Evolutionary conservation across 139 green algal genomes (phyloP), one percentile per base, ranked within the genome.

Genomic region (Micractinium sp.): DNA sequence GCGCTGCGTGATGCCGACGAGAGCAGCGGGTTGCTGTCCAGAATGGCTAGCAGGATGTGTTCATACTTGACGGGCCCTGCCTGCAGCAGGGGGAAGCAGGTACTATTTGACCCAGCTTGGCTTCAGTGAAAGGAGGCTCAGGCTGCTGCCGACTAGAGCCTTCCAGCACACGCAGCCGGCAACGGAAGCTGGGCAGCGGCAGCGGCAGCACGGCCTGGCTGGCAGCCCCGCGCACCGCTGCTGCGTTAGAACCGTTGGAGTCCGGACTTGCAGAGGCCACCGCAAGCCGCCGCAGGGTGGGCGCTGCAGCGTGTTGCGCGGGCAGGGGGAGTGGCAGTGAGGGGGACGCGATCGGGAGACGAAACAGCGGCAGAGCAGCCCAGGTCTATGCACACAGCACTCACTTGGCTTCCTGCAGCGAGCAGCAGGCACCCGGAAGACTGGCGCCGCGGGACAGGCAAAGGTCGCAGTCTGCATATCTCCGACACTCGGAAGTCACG

Each of bases 11-110:
- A 89, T 20, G 87, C 71, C 25, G 36, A 85, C 33, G n/a, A 82
- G 14, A 92, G 53, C 15, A 69, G 47, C 0, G 81, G 81, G 71
- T 92, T 91, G 47, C 33, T 63, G 81, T 91, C 90, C 27, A 90
- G 41, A 29, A 93, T 85, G 35, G 84, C 90, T 5, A 91, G 35
- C 20, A 93, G 39, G 14, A 93, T 88, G 71, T 93, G 88, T 15
- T 89, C 75, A 41, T 87, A 90, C 66, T 82, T 87, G 31, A 90
- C 27, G 0, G 3, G 61, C 31, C 66, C 86, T 15, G 20, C 19
- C 85, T 88, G 67, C 83, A 82, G 22, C 76, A 79, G 77, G 35
- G 35, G 14, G 38, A 56, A 60, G 71, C 71, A 33, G 31, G 47
- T 16, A 56, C 47, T 5, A 56, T 56, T 16, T 56, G 47, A 9